These are phyloP conservation scores for Suillus occidentalis DNA, from an alignment of 768 basidiomycete genomes.

Conservation along the genomic window DNA sequence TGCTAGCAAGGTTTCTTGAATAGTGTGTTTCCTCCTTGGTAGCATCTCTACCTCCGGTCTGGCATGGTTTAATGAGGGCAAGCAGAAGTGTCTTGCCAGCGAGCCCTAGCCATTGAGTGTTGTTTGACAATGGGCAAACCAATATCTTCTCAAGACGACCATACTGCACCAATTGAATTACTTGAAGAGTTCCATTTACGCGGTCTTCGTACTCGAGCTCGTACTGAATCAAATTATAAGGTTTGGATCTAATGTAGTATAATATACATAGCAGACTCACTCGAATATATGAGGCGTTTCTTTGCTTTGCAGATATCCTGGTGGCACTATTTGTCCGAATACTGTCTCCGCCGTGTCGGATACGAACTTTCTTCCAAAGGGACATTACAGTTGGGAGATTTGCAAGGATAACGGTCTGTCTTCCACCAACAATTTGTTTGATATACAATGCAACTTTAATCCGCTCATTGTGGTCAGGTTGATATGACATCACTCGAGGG, in stretches of 20 bases:
- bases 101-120: slow-evolving; percentile 3
- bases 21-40: background rate
- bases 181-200: background rate
- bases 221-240: slow-evolving; percentile 13
- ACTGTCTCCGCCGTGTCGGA: slow-evolving; percentile 25
- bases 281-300: slow-evolving; percentile 8
- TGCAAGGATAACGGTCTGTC: background rate
- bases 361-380: slow-evolving; percentile 27
- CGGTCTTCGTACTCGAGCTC: background rate
- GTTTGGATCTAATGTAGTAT: background rate
- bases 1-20: background rate
- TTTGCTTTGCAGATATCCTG: slow-evolving; percentile 5
- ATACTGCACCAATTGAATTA: slow-evolving; percentile 8
- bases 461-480: background rate
- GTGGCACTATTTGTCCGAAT: slow-evolving; percentile 14
- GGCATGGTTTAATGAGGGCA: slow-evolving; percentile 18
- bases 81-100: slow-evolving; percentile 12
- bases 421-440: background rate
- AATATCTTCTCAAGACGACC: slow-evolving; percentile 20
- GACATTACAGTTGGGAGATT: slow-evolving; percentile 5
- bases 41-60: background rate
- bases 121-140: slow-evolving; percentile 11
- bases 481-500: slow-evolving; percentile 10
- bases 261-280: slow-evolving; percentile 12
- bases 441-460: background rate